Base-by-base conservation (phyloP, 2,329 filamentous ascomycete genomes). In the Huntiella abstrusa region DNA sequence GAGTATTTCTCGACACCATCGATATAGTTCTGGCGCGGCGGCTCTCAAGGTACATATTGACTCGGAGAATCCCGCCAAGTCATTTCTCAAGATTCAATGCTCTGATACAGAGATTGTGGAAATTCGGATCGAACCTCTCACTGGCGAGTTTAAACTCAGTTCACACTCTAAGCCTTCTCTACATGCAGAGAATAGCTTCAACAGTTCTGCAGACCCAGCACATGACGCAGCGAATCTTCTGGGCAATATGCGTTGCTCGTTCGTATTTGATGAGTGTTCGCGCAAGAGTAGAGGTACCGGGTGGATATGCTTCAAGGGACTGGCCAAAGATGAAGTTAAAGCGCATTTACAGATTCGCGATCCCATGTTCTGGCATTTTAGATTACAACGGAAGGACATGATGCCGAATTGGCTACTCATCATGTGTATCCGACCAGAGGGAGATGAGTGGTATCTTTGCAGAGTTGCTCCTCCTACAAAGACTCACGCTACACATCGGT, bases 391-490 rank as follows among this genome's bases (percentile, higher is more conserved):
- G 54, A 66, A 66, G 49, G 75, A 73, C n/a, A 93, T 87, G 83
- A 69, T 68, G 7, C 58, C 70, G 11, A 65, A 71, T 45, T 94
- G 84, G 83, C 74, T 78, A 51, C 63, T 92, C 35, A 77, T 78
- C 52, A 70, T 81, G 40, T 75, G 76, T 45, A 69, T 85, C 57
- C 77, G 79, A 57, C 67, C 82, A 56, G 69, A 70, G 55, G 83
- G 83, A 45, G 83, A 91, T 57, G 71, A 70, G 51, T 93, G 83
- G 83, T 87, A 80, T 76, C 64, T 87, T 50, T 65, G 84, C 46
- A 71, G 80, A 59, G 59, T 74, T 69, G 16, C 33, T 17, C 42
- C 39, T 15, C 41, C 45, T 16, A 41, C 41, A 5, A 40, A n/a
- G 12, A 41, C 44, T 6, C 34, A 40, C 13, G 36, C 16, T 10